These are phyloP conservation scores for Penicillium sp. DNA, from an alignment of 2,329 filamentous ascomycete species.

Conservation along the genomic window DNA sequence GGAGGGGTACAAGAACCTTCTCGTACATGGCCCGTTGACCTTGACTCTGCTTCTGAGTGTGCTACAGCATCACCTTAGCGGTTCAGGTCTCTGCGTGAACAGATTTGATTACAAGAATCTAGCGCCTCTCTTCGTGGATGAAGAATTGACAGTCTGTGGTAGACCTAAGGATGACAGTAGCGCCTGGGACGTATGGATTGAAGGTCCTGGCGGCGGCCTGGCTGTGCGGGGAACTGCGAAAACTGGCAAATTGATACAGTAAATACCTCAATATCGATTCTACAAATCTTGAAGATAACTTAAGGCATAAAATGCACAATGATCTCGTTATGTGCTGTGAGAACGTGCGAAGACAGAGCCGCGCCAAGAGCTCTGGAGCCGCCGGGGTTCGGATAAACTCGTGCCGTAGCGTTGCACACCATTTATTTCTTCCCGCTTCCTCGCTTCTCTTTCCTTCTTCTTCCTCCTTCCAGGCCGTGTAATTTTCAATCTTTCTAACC, in stretches of 20 bases:
- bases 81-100: slow-evolving; percentile 42
- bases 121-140: slow-evolving; percentile 72
- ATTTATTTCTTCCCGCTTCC: slow-evolving; percentile 22
- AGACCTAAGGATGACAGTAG: slow-evolving; percentile 46
- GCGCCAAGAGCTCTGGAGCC: slow-evolving; percentile 7
- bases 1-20: slow-evolving; percentile 71
- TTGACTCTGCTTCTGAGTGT: slow-evolving; percentile 73
- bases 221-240: slow-evolving; percentile 59
- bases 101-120: slow-evolving; percentile 76
- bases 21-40: slow-evolving; percentile 85
- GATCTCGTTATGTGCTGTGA: background rate
- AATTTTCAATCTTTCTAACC: slow-evolving; percentile 11
- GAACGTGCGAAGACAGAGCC: background rate
- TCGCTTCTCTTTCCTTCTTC: slow-evolving; percentile 7
- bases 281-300: background rate
- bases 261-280: background rate
- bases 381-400: slow-evolving; percentile 19
- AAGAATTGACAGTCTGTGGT: slow-evolving; percentile 69
- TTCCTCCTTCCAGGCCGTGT: slow-evolving; percentile 11
- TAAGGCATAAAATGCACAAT: background rate
- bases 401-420: slow-evolving; percentile 17
- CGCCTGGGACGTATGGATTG: slow-evolving; percentile 64
- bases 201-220: slow-evolving; percentile 59
- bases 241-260: slow-evolving; percentile 5
- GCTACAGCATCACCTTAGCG: slow-evolving; percentile 55